Conservation (phyloP, 2,329 filamentous ascomycete genomes). For the Didymella arachidicola region DNA sequence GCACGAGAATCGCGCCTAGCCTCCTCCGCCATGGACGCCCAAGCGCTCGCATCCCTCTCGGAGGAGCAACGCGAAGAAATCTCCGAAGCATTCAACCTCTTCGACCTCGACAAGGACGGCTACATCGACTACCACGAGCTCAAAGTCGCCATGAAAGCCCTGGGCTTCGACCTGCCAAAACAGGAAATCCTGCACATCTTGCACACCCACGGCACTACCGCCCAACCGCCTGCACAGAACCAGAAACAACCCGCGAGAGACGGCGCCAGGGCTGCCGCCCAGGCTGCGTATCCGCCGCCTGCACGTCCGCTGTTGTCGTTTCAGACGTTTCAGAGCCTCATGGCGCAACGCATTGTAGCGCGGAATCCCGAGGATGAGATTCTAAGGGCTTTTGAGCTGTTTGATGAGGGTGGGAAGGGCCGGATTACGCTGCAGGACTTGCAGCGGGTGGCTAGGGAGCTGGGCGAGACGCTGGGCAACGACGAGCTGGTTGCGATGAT, state of each 20-base stretch:
- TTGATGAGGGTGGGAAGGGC: conserved; percentile 91
- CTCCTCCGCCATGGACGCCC: conserved; percentile 52
- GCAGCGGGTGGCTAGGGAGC: conserved; percentile 83
- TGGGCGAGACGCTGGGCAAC: conserved; percentile 92
- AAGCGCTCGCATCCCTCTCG: conserved; percentile 66
- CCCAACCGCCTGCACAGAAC: conserved; percentile 1
- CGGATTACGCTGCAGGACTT: conserved; percentile 89
- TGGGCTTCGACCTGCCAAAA: conserved; percentile 92
- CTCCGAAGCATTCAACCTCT: conserved; percentile 94
- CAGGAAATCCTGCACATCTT: conserved; percentile 82
- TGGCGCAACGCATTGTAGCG: conserved; percentile 79
- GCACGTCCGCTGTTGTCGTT: conserved; percentile 74
- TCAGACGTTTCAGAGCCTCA: conserved; percentile 73
- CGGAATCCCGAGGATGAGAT: conserved; percentile 93
- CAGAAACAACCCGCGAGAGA: conserved; percentile 23
- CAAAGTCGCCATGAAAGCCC: conserved; percentile 92
- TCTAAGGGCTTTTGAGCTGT: conserved; percentile 86
- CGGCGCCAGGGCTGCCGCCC: conserved; percentile 21
- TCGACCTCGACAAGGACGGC: conserved; percentile 94
- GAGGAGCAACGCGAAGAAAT: conserved; percentile 95
- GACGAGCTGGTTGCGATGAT: conserved; percentile 96
- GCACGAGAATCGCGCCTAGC: conserved; percentile 45
- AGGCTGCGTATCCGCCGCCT: conserved; percentile 32
- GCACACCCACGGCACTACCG: conserved; percentile 71
- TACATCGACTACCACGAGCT: conserved; percentile 98